These are phyloP conservation scores for Bryoerythrophyllum caledonicum DNA, from an alignment of 225 moss, liverwort and hornwort species.

Conservation along the genomic window DNA sequence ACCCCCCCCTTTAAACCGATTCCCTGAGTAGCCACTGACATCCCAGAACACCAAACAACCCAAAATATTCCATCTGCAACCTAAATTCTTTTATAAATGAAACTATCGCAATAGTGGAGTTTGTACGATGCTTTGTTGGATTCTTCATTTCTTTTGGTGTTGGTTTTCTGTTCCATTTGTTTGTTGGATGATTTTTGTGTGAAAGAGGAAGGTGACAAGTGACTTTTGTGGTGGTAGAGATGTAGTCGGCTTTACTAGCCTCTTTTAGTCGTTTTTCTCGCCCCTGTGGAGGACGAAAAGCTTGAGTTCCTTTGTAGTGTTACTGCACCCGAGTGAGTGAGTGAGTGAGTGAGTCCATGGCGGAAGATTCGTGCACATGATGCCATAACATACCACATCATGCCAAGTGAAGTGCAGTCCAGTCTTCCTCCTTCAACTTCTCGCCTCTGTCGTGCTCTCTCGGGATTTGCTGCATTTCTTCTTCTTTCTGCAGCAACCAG, in stretches of 20 bases:
- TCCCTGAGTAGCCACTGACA: not conserved
- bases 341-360: not conserved
- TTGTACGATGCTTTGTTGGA: no score
- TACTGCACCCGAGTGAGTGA: no score
- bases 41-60: not conserved
- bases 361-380: constrained; percentile 8
- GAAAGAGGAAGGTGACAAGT: not conserved
- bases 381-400: not conserved
- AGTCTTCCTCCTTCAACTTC: not conserved
- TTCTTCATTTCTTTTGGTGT: no score
- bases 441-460: not conserved
- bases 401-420: no score
- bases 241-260: not conserved
- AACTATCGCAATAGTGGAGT: no score
- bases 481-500: no score
- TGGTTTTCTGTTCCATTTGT: no score
- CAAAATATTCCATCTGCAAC: not conserved
- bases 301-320: not conserved
- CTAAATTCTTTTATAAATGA: no score
- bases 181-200: not conserved
- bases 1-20: not conserved
- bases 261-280: not conserved
- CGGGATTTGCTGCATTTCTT: not conserved
- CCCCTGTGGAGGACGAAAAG: not conserved
- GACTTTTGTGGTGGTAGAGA: not conserved